phyloP scores from a whole-genome alignment of 257 asterid genomes.

The Rehmannia glutinosa region DNA sequence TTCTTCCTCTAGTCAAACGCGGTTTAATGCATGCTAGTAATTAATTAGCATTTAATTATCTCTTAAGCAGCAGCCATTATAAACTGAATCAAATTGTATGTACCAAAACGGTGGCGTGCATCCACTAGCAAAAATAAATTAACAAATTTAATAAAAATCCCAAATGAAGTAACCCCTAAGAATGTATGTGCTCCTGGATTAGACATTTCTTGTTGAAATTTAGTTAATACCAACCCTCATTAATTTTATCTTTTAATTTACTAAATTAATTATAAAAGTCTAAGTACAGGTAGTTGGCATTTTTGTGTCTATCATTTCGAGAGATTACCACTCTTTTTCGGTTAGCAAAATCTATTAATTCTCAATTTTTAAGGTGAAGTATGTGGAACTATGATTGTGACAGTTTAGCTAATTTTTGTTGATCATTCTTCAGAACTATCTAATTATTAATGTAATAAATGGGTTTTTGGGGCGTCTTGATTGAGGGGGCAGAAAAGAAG shows the following conservation, averaged over 20 bases:
- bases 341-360: conserved; percentile 28
- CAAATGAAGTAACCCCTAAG: conserved; percentile 55
- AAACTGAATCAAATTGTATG: conserved; percentile 8
- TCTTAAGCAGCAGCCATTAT: too few relatives aligned
- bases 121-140: conserved; percentile 14
- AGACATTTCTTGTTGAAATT: conserved; percentile 45
- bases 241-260: conserved; percentile 16
- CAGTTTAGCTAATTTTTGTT: conserved; percentile 41
- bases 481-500: background rate
- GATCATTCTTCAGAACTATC: background rate
- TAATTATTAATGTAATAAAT: conserved; percentile 9
- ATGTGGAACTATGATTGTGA: conserved; percentile 42
- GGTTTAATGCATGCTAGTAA: too few relatives aligned
- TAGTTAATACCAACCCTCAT: conserved; percentile 48
- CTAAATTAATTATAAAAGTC: conserved; percentile 19
- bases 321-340: conserved; percentile 53
- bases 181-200: conserved; percentile 22
- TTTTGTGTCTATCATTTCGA: conserved; percentile 37
- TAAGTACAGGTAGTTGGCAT: conserved; percentile 59
- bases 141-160: background rate
- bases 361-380: conserved; percentile 41
- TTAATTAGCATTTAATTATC: too few relatives aligned
- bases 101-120: conserved; percentile 38
- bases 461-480: conserved; percentile 2
- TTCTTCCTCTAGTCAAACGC: too few relatives aligned